Evolutionary conservation across 768 basidiomycete genomes (phyloP).

Genomic region (Lenzites betulinus): DNA sequence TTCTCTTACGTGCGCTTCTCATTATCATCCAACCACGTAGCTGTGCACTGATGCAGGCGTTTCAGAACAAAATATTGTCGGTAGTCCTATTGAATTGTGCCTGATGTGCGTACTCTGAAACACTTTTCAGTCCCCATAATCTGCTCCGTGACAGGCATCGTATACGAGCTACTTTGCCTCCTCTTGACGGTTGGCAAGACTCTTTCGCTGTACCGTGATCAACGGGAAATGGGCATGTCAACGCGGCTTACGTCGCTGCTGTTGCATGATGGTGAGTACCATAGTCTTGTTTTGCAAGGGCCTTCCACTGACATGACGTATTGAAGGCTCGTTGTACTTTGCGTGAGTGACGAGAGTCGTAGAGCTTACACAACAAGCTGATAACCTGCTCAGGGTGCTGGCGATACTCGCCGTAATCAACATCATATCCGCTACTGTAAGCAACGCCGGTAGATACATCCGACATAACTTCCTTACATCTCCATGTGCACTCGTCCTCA

Average conservation of each 20-base stretch:
- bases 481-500: not conserved
- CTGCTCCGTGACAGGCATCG: not conserved
- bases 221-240: not conserved
- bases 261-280: not conserved
- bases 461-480: not conserved
- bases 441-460: not conserved
- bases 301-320: not conserved
- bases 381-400: not conserved
- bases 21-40: not conserved
- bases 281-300: not conserved
- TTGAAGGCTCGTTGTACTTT: constrained; percentile 1
- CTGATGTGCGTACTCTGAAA: not conserved
- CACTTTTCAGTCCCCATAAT: not conserved
- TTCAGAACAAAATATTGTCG: not conserved
- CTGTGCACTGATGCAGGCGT: no score
- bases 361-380: not conserved
- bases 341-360: not conserved
- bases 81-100: not conserved
- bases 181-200: not conserved
- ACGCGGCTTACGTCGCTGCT: not conserved
- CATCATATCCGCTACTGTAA: not conserved
- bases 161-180: not conserved
- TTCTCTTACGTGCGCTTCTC: not conserved
- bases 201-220: not conserved
- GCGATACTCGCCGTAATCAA: not conserved